Conservation (phyloP, 2,329 filamentous ascomycete species). For the Sordariomycetes sp. region DNA sequence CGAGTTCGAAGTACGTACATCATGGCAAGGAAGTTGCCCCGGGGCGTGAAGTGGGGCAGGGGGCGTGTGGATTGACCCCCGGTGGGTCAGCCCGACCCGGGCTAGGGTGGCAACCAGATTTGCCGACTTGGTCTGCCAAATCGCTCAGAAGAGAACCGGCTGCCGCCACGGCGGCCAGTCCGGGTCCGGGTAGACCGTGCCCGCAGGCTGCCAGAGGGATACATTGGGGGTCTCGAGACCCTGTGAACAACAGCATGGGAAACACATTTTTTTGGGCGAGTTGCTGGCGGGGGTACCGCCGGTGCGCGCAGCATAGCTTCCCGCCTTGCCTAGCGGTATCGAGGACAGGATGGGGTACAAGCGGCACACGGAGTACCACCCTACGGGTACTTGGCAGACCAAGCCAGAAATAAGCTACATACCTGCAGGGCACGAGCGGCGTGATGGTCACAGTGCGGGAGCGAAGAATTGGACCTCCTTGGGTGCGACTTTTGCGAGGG, state of each 20-base stretch:
- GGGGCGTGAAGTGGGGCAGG: slow-evolving; percentile 5
- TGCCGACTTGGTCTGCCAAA: background rate
- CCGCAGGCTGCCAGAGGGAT: background rate
- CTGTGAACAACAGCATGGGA: background rate
- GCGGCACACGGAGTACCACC: background rate
- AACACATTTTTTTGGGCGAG: background rate
- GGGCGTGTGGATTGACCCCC: slow-evolving; percentile 3
- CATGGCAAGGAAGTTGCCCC: slow-evolving; percentile 1
- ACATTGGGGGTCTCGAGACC: background rate
- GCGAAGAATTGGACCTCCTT: background rate
- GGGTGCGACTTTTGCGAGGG: background rate
- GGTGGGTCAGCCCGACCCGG: background rate
- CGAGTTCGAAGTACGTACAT: background rate
- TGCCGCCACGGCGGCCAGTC: background rate
- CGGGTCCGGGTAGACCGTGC: background rate
- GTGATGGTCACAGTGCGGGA: background rate
- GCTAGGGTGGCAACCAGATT: background rate
- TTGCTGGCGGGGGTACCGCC: background rate
- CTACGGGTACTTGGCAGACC: background rate
- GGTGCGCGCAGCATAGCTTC: background rate
- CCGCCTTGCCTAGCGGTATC: background rate
- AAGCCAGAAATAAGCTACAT: background rate
- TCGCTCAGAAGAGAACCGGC: background rate
- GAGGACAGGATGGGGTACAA: background rate
- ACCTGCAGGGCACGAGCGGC: background rate